These are phyloP conservation scores for Chondrus crispus DNA, from an alignment of 23 red algal genomes.

Conservation along the genomic window DNA sequence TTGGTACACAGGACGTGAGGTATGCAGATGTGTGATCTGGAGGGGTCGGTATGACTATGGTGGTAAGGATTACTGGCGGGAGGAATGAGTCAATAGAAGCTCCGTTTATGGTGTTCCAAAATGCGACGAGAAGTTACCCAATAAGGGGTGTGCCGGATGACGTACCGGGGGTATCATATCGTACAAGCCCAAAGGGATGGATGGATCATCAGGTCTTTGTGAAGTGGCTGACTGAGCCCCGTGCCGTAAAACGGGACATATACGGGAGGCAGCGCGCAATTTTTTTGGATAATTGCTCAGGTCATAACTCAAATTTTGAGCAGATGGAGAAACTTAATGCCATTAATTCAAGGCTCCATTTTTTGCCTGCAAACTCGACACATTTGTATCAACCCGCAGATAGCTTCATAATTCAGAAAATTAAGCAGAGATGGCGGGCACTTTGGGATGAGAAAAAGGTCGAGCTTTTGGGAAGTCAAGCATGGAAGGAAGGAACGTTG, in stretches of 20 bases:
- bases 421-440: background rate
- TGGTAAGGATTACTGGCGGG: background rate
- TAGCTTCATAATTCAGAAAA: constrained; percentile 6
- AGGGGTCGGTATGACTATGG: background rate
- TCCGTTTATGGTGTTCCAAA: background rate
- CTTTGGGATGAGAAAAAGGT: background rate
- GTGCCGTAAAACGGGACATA: background rate
- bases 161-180: background rate
- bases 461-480: background rate
- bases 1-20: background rate
- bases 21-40: background rate
- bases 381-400: background rate
- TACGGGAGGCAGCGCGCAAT: background rate
- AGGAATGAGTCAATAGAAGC: background rate
- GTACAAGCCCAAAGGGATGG: constrained; percentile 7
- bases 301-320: background rate
- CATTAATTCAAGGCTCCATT: background rate
- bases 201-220: background rate
- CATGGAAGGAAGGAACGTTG: background rate
- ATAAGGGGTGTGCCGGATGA: constrained; percentile 8
- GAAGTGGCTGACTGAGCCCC: background rate
- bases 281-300: background rate
- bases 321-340: background rate
- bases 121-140: background rate
- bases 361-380: background rate